phyloP scores from a whole-genome alignment of 106 monocot species.

The Dactylorhiza incarnata region DNA sequence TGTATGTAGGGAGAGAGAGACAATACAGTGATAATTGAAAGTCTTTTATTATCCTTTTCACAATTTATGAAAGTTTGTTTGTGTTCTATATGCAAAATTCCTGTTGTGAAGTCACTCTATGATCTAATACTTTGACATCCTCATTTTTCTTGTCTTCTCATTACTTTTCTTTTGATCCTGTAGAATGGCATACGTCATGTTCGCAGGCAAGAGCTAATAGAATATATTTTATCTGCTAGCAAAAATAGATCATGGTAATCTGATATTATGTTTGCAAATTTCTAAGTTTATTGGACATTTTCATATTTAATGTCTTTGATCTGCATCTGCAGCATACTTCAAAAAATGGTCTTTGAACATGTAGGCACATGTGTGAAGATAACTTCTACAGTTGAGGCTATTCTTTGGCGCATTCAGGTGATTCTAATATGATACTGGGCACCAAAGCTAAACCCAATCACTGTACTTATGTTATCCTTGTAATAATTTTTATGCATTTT shows the following conservation, averaged over 20 bases:
- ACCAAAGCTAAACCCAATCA: neutral
- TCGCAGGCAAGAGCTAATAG: slow-evolving; percentile 44
- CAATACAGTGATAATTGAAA: neutral
- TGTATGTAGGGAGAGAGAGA: neutral
- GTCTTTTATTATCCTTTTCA: neutral
- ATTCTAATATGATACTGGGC: neutral
- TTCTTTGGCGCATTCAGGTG: slow-evolving; percentile 93
- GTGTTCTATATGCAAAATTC: neutral
- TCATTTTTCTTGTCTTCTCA: neutral
- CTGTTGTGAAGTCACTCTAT: neutral
- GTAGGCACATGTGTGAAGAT: slow-evolving; percentile 64
- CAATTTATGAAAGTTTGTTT: neutral
- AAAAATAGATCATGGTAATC: slow-evolving; percentile 62
- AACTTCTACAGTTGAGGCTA: slow-evolving; percentile 45
- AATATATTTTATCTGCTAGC: slow-evolving; percentile 42
- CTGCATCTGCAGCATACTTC: slow-evolving; percentile 41
- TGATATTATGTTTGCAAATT: slow-evolving; percentile 9
- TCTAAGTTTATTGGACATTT: neutral
- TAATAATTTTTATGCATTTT: slow-evolving; percentile 7
- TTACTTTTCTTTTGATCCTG: slow-evolving; percentile 13
- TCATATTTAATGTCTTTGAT: neutral
- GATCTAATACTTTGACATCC: neutral
- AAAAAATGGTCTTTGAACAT: slow-evolving; percentile 27
- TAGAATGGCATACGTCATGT: slow-evolving; percentile 38
- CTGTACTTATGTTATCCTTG: neutral